Base-by-base conservation (phyloP, 2,329 filamentous ascomycete genomes). In the Fusarium metavorans region DNA sequence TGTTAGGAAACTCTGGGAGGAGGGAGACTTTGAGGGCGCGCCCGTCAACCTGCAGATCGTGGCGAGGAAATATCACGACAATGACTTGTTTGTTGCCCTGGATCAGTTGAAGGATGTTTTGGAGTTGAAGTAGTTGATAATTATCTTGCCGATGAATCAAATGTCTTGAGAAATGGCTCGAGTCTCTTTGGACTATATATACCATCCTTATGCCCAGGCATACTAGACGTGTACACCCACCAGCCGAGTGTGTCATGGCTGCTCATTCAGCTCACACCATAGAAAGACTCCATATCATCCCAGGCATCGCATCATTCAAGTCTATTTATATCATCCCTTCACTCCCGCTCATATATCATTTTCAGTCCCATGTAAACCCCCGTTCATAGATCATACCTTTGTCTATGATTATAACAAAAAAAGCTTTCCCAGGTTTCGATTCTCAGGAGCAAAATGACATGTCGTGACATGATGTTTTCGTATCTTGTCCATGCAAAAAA, bases 11-110 rank as follows among this genome's bases (percentile, higher is more conserved):
- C 45, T 83, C 4, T 84, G 82, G 82, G 76, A 68, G 2, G 74
- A 81, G 16, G 77, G 79, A 0, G 78, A 82, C 59, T 84, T 83
- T 43, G 79, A 82, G 58, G 81, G 79, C 0, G 82, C 81, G 1
- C 82, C 82, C 1, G 67, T 84, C 1, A 75, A 77, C 6, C 45
- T 84, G 23, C 82, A 84, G 71, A 70, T 84, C 13, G 78, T 83
- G 5, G 81, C 79, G 4, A 78, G 80, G 7, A 81, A 78, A 65
- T 80, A 83, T 48, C 75, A 82, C 32, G 83, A 85, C 3, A 67
- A 71, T 18, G 57, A 71, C 16, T 18, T 71, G 3, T 63, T 67
- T n/a, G 62, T 30, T 4, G 62, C 68, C 20, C 20, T 58, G 56
- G 16, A 58, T 5, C 23, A 58, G 35, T 9, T 58, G 34, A 58